Evolutionary conservation across 2,329 filamentous ascomycete species (phyloP), one percentile per base, ranked within the genome.

Genomic region (Beauveria bassiana): DNA sequence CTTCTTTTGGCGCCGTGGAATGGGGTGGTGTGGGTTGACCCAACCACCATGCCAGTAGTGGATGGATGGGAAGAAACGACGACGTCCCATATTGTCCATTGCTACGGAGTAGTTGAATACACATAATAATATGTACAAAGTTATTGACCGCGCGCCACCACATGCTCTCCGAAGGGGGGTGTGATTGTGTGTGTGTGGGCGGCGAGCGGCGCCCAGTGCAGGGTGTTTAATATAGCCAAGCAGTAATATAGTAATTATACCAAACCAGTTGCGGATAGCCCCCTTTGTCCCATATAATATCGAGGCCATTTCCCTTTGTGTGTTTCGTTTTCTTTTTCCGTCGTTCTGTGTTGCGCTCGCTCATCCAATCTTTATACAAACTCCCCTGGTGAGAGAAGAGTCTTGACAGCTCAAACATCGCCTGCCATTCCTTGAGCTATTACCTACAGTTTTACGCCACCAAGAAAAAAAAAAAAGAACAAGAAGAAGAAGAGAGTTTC

Each of bases 301-400:
- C 40, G 22, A 50, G 20, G 46, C 34, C 26, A 14, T 45, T 38
- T 16, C 20, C 49, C 40, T 52, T 46, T 57, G 45, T 34, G 24
- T 46, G 10, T 34, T 18, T 54, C 50, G 18, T 9, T 10, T 1
- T 22, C n/a, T 28, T 3, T 24, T 14, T 20, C 22, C 20, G 49
- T 14, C 12, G 10, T n/a, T 22, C 4, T 22, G 8, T 5, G 20
- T 12, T 47, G 26, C 20, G 12, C 10, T 34, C 12, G 31, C 31
- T 34, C 31, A 34, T 34, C 31, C 31, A 12, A 14, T 34, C 31
- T 34, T 34, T 12, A n/a, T 42, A 20, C 10, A 10, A 43, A 26
- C 52, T 61, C 51, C 34, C 20, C 59, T 55, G 52, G 59, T 56
- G 52, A 61, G 51, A 22, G 20, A 22, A 22, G 20, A 22, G 43